phyloP scores from a whole-genome alignment of 257 asterid genomes.

The Ajuga chamaepitys region DNA sequence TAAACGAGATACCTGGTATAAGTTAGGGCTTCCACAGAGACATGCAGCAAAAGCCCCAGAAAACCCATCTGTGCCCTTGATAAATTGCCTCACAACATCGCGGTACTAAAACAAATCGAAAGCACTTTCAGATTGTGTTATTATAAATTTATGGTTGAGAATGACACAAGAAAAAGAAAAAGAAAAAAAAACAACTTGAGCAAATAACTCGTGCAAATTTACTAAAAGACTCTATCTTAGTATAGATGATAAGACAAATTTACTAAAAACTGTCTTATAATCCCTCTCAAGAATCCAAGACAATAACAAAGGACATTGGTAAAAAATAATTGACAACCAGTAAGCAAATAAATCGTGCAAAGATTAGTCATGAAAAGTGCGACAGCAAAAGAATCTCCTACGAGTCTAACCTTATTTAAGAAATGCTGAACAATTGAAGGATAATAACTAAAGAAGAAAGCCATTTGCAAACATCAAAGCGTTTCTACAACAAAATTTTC shows the following conservation, averaged over 20 bases:
- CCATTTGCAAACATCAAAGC: too few species aligned
- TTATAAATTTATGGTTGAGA: neutral
- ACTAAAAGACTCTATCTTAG: too few species aligned
- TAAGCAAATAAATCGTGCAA: neutral
- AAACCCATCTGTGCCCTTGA: constrained; percentile 96
- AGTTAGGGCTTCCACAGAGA: constrained; percentile 94
- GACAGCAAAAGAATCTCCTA: neutral
- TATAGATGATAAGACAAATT: neutral
- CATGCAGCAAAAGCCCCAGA: constrained; percentile 95
- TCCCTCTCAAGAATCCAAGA: neutral
- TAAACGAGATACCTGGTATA: constrained; percentile 66
- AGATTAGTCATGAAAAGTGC: neutral
- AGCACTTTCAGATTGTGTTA: neutral
- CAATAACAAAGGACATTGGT: neutral
- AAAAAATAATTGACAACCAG: neutral
- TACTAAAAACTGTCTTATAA: neutral
- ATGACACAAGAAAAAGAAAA: neutral
- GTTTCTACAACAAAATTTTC: neutral
- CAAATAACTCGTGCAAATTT: too few species aligned
- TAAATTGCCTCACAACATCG: constrained; percentile 81
- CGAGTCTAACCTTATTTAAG: neutral
- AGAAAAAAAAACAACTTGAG: too few species aligned
- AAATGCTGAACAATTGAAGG: neutral
- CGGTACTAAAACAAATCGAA: constrained; percentile 60
- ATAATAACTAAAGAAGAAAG: neutral